Conservation (phyloP, 2,329 filamentous ascomycete species). For the Neonectria sp. region DNA sequence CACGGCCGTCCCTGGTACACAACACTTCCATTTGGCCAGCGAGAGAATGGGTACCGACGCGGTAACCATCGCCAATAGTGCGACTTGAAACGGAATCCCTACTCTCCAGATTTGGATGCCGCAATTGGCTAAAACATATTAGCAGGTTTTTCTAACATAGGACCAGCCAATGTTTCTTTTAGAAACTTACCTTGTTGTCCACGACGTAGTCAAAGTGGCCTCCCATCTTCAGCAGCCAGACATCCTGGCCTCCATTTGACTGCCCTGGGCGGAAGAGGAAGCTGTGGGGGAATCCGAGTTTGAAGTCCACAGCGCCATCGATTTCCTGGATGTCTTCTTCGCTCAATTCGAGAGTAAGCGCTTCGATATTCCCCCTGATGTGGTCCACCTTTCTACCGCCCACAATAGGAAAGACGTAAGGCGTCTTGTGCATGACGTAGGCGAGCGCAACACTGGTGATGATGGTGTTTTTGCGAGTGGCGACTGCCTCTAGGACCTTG, state of each 20-base stretch:
- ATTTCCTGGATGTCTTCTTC: constrained; percentile 76
- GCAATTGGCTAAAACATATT: constrained; percentile 55
- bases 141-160: neutral
- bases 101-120: constrained; percentile 58
- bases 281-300: constrained; percentile 76
- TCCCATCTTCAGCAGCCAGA: constrained; percentile 62
- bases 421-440: constrained; percentile 80
- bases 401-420: constrained; percentile 81
- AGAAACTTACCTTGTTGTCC: constrained; percentile 52
- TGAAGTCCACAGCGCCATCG: constrained; percentile 73
- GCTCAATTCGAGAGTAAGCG: constrained; percentile 72
- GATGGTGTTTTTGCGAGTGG: constrained; percentile 58
- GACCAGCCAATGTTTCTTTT: neutral
- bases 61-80: constrained; percentile 53
- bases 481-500: constrained; percentile 65
- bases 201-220: constrained; percentile 68
- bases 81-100: constrained; percentile 54
- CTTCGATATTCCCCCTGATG: constrained; percentile 78
- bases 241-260: constrained; percentile 56
- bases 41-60: constrained; percentile 27
- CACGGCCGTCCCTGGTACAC: constrained; percentile 17
- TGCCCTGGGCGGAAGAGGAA: constrained; percentile 66
- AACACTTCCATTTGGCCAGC: constrained; percentile 28
- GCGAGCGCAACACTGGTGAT: constrained; percentile 73
- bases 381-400: constrained; percentile 80